Base-by-base conservation (phyloP, 139 green algal species). In the Tetradesmus obliquus region DNA sequence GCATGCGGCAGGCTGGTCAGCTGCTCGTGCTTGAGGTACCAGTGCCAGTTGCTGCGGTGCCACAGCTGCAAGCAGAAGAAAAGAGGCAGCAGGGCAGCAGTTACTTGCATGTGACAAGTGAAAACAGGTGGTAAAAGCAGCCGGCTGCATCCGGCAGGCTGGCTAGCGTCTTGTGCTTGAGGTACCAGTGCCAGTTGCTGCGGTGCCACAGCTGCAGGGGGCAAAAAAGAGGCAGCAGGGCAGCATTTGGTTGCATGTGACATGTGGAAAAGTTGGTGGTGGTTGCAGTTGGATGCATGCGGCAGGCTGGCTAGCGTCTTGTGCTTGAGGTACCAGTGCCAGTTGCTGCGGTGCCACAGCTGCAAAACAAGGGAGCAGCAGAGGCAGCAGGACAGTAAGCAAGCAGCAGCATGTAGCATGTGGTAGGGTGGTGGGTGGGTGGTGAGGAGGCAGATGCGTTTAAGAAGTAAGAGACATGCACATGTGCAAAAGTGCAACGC, bases 131-230 rank as follows among this genome's bases (percentile, higher is more conserved):
- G 15, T 79, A 79, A 79, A 94, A 8, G 62, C 7, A 17, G 19
- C 82, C 80, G 8, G 87, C 83, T 69, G 82, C 57, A 5, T 45
- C 88, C 72, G 89, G 88, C 19, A 86, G 24, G 5, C 12, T n/a
- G 57, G 57, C 15, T 17, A 79, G 76, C 88, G 91, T 83, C 95
- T 99, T 97, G 24, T 91, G 90, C 93, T 99, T 99, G 1, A 98
- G 92, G 92, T 99, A 98, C 98, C 98, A 99, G 84, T 99, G 97
- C 96, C 98, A 99, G 95, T 99, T 99, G 93, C 90, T 94, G 57
- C 98, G 96, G 84, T 96, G 95, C 98, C 98, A 99, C 24, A 99
- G 66, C 95, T 99, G 98, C 79, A 97, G 20, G 66, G 81, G 13
- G 55, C 54, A 22, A 10, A 58, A 19, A 17, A 5, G 79, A 5